phyloP scores from a whole-genome alignment of 805 yeast species.

The Citeromyces matritensis region DNA sequence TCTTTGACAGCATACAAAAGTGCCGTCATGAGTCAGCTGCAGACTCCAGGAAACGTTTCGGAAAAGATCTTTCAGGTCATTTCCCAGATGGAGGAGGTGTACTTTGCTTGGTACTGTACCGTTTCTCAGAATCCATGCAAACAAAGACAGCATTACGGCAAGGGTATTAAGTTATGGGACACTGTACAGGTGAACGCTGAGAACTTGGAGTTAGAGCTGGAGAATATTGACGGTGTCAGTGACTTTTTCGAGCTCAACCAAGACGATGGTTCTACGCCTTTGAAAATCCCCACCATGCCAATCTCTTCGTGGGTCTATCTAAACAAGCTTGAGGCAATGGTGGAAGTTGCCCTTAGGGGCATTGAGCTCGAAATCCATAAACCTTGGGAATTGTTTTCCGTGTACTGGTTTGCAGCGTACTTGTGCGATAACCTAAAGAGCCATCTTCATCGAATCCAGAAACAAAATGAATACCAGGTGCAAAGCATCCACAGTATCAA shows the following conservation, averaged over 20 bases:
- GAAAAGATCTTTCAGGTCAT: constrained; percentile 15
- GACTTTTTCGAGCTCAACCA: constrained; percentile 9
- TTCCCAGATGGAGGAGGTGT: constrained; percentile 30
- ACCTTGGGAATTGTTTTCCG: constrained; percentile 49
- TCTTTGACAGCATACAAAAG: constrained; percentile 24
- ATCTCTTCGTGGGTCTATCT: constrained; percentile 56
- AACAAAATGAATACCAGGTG: constrained; percentile 18
- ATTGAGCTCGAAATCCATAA: constrained; percentile 63
- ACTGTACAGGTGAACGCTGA: constrained; percentile 68
- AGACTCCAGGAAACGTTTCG: constrained; percentile 2
- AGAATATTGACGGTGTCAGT: constrained; percentile 15
- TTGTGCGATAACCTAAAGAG: constrained; percentile 22
- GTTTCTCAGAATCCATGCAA: constrained; percentile 61
- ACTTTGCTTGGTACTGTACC: constrained; percentile 25
- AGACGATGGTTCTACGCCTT: constrained; percentile 16
- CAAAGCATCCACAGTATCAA: constrained; percentile 15
- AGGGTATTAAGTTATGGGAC: constrained; percentile 53
- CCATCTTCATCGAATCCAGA: constrained; percentile 27
- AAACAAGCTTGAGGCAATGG: constrained; percentile 56
- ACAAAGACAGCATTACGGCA: constrained; percentile 60
- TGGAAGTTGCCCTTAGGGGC: constrained; percentile 57
- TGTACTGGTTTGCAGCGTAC: constrained; percentile 55
- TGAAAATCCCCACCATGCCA: constrained; percentile 34
- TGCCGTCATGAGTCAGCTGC: constrained; percentile 11
- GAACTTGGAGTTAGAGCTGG: constrained; percentile 34